Evolutionary conservation across 345 rosid species (phyloP), one percentile per base, ranked within the genome.

Genomic region (Populus alba): DNA sequence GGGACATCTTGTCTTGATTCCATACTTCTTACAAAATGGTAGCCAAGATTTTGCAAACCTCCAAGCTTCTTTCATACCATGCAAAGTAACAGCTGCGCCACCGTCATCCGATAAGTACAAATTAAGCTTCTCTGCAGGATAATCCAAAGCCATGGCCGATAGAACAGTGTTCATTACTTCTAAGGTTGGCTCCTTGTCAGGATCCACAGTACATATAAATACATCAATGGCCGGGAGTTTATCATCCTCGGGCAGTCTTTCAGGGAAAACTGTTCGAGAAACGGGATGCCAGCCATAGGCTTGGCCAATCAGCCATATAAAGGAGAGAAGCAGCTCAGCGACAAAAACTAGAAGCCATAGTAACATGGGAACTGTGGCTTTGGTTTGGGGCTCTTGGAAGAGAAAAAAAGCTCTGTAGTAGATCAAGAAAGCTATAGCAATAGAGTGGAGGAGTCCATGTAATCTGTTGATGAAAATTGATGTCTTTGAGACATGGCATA

Each of bases 21-120:
- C 77, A 55, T 45, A 72, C 75, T 17, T 86, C 81, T 63, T 81
- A 55, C 92, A 87, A 74, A 87, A 89, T 22, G 90, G 89, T 39
- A 87, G 73, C 92, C 92, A 89, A 8, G 10, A 31, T 71, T 67
- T 82, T 0, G 89, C 88, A 57, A 89, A 89, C 53, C 31, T 71
- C 68, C 73, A 79, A 27, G 89, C 87, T 66, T 81, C 89, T 79
- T 72, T 83, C 70, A 71, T 71, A 59, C 83, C 85, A 22, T 9
- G n/a, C 85, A 86, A 71, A 39, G 90, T 89, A 29, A 83, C 13
- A 2, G 82, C 68, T 39, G 87, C 81, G 9, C 86, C 82, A 1
- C 78, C 86, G 22, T 89, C 91, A 66, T 89, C 91, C 1, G 91
- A 89, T 10, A 87, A 71, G 73, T 89, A 85, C 66, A 87, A 83